Conservation (phyloP, 495 filamentous ascomycete genomes). For the Oidiodendron maius region DNA sequence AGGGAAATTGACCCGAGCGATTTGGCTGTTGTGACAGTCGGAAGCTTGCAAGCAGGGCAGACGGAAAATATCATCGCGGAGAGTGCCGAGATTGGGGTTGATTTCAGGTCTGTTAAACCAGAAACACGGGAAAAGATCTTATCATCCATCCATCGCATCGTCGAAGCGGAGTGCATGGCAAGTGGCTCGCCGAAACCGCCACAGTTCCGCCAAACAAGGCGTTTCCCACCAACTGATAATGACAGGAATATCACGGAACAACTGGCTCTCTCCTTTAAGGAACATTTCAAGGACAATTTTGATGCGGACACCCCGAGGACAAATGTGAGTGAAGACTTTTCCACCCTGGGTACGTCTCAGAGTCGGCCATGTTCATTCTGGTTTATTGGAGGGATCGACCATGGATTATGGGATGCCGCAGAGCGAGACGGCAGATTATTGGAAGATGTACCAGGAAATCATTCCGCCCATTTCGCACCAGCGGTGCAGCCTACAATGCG, state of each 20-base stretch:
- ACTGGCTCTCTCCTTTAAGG: conserved; percentile 33
- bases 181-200: conserved; percentile 33
- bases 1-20: conserved; percentile 47
- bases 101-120: conserved; percentile 33
- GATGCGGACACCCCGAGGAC: conserved; percentile 12
- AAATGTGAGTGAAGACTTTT: conserved; percentile 48
- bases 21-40: conserved; percentile 48
- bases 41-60: conserved; percentile 43
- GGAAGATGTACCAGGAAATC: conserved; percentile 44
- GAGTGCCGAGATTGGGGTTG: conserved; percentile 35
- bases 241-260: conserved; percentile 34
- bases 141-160: conserved; percentile 38
- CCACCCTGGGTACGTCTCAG: conserved; percentile 40
- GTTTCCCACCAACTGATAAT: conserved; percentile 45
- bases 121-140: conserved; percentile 36
- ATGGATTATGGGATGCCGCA: conserved; percentile 16
- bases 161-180: conserved; percentile 48
- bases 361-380: conserved; percentile 47
- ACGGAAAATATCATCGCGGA: conserved; percentile 52
- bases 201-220: conserved; percentile 25
- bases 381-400: conserved; percentile 44
- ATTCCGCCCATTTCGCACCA: conserved; percentile 53
- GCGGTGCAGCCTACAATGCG: conserved; percentile 50
- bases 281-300: conserved; percentile 31
- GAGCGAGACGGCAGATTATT: conserved; percentile 34